Evolutionary conservation across 306 rosid genomes (phyloP).

Genomic region (Fragaria ananassa): DNA sequence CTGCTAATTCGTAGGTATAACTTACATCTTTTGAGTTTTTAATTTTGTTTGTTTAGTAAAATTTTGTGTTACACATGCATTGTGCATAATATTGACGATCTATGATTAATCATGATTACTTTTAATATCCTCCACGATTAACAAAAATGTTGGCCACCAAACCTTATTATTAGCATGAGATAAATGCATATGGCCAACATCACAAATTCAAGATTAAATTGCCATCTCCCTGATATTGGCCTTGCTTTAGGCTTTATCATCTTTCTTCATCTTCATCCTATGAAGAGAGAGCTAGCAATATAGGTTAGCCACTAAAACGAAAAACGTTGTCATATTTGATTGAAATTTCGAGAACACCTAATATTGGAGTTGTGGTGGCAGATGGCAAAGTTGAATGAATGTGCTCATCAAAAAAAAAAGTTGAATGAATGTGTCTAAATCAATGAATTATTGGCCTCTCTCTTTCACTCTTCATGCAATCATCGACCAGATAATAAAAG

Average conservation of each 20-base stretch:
- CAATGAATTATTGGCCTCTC: constrained; percentile 21
- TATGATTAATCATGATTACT: not conserved
- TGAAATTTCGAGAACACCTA: not conserved
- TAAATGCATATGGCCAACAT: not conserved
- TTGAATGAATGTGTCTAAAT: not conserved
- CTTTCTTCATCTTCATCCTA: not conserved
- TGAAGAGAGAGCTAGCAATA: not conserved
- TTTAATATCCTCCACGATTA: not conserved
- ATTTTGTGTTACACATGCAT: not conserved
- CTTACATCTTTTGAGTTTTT: not conserved
- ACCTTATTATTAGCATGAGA: not conserved
- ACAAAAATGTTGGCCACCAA: not conserved
- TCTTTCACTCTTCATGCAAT: not conserved
- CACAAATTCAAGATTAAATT: constrained; percentile 13
- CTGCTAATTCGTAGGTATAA: not conserved
- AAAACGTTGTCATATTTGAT: constrained; percentile 19
- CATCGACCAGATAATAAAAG: constrained; percentile 1
- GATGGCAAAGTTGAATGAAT: not conserved
- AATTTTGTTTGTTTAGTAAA: not conserved
- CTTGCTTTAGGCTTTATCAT: not conserved
- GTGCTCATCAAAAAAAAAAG: not conserved
- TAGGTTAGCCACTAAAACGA: not conserved
- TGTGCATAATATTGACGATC: not conserved
- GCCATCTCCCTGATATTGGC: not conserved
- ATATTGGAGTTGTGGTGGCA: not conserved